Conservation (phyloP, 2,329 filamentous ascomycete species). For the Penicillium verrucosum region DNA sequence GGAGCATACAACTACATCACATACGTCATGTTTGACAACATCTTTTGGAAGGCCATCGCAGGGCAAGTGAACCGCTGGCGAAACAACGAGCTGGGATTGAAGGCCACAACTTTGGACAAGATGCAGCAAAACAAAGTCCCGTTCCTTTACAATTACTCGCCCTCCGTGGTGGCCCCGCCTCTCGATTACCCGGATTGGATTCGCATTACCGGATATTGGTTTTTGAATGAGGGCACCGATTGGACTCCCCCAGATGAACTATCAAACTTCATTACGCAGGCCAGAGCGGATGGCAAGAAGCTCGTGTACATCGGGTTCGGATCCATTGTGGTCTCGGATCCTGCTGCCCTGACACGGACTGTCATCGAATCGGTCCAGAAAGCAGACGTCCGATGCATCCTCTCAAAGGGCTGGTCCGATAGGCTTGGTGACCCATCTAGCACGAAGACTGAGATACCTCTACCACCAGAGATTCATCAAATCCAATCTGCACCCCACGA, state of each 20-base stretch:
- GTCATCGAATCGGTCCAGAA: conserved; percentile 87
- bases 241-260: conserved; percentile 77
- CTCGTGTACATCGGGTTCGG: conserved; percentile 97
- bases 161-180: conserved; percentile 87
- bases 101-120: conserved; percentile 79
- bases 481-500: conserved; percentile 93
- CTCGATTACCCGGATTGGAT: conserved; percentile 98
- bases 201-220: conserved; percentile 96
- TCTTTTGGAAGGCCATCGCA: conserved; percentile 94
- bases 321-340: conserved; percentile 89
- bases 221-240: conserved; percentile 70
- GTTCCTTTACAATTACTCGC: conserved; percentile 96
- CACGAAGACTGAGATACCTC: conserved; percentile 61
- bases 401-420: conserved; percentile 97
- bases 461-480: conserved; percentile 77
- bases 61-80: conserved; percentile 92
- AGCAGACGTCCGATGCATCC: conserved; percentile 87
- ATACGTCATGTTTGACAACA: conserved; percentile 92
- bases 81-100: conserved; percentile 72
- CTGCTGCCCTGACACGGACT: conserved; percentile 82
- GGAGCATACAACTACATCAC: conserved; percentile 93
- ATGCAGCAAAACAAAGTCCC: conserved; percentile 97
- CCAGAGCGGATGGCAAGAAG: conserved; percentile 78
- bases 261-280: conserved; percentile 75
- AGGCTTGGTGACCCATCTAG: conserved; percentile 61